These are phyloP conservation scores for Aspergillus spinulosporus DNA, from an alignment of 2,329 filamentous ascomycete genomes.

Conservation along the genomic window DNA sequence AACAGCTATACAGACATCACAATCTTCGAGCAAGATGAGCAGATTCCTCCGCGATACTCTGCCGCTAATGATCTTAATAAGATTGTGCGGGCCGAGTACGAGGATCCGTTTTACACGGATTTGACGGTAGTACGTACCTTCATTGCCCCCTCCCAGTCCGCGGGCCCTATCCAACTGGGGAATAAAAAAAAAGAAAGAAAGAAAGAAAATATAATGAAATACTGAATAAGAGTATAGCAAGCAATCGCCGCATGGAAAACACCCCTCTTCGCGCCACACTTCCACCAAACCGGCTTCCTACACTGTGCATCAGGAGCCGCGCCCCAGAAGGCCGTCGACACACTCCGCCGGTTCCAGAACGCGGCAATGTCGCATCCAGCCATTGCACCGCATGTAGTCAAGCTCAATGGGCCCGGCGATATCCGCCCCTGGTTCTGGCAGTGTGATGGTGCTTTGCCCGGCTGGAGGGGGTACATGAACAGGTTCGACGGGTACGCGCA, in stretches of 20 bases:
- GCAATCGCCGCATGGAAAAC: constrained; percentile 57
- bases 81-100: constrained; percentile 61
- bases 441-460: constrained; percentile 50
- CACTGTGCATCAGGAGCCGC: constrained; percentile 53
- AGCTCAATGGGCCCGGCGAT: constrained; percentile 40
- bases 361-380: constrained; percentile 34
- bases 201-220: background rate
- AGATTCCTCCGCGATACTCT: constrained; percentile 53
- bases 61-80: constrained; percentile 64
- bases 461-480: constrained; percentile 63
- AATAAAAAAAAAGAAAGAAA: no score
- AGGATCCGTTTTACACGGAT: constrained; percentile 58
- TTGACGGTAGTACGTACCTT: constrained; percentile 49
- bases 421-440: constrained; percentile 51
- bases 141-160: background rate
- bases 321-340: constrained; percentile 50
- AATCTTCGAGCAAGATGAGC: constrained; percentile 48
- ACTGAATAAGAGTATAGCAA: constrained; percentile 34
- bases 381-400: constrained; percentile 44
- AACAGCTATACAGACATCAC: constrained; percentile 50
- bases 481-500: constrained; percentile 59
- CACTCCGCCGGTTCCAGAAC: constrained; percentile 48
- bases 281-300: constrained; percentile 54
- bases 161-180: background rate
- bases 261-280: constrained; percentile 56